Evolutionary conservation across 352 stramenopile species (phyloP).

Genomic region (Pythium monospermum): DNA sequence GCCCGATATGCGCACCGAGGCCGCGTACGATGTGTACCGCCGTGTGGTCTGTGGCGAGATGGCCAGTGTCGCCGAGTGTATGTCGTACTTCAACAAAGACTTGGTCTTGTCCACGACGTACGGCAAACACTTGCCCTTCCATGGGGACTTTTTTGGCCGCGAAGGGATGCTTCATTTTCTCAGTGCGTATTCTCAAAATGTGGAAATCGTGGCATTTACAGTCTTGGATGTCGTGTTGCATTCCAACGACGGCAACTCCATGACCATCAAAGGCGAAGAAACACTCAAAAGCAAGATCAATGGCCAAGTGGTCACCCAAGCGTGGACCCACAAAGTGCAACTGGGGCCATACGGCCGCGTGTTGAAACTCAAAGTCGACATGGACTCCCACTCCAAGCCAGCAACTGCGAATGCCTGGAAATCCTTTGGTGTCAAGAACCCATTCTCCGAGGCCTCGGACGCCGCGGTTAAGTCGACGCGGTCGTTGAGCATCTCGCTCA

Average conservation of each 20-base stretch:
- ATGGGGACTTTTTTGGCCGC: conserved; percentile 80
- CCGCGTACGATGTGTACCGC: conserved; percentile 72
- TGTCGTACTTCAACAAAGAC: conserved; percentile 89
- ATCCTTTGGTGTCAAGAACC: conserved; percentile 71
- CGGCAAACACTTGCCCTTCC: conserved; percentile 72
- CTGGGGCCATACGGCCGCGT: conserved; percentile 81
- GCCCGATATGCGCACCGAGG: conserved; percentile 73
- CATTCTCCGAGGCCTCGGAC: conserved; percentile 73
- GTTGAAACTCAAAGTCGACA: conserved; percentile 70
- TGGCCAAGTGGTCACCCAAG: conserved; percentile 60
- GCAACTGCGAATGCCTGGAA: conserved; percentile 75
- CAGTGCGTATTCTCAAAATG: conserved; percentile 65
- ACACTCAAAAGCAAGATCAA: conserved; percentile 82
- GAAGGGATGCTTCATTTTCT: conserved; percentile 81
- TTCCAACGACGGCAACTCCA: conserved; percentile 49
- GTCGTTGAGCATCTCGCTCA: conserved; percentile 84
- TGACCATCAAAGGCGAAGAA: conserved; percentile 74
- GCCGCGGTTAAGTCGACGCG: conserved; percentile 77
- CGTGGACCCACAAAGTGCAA: conserved; percentile 69
- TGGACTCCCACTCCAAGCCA: conserved; percentile 72
- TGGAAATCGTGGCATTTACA: conserved; percentile 74
- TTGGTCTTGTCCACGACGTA: conserved; percentile 83
- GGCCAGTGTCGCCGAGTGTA: conserved; percentile 46
- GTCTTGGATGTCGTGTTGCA: conserved; percentile 63
- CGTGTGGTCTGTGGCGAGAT: conserved; percentile 59